Conservation (phyloP, 345 rosid species). For the Zanthoxylum bungeanum region DNA sequence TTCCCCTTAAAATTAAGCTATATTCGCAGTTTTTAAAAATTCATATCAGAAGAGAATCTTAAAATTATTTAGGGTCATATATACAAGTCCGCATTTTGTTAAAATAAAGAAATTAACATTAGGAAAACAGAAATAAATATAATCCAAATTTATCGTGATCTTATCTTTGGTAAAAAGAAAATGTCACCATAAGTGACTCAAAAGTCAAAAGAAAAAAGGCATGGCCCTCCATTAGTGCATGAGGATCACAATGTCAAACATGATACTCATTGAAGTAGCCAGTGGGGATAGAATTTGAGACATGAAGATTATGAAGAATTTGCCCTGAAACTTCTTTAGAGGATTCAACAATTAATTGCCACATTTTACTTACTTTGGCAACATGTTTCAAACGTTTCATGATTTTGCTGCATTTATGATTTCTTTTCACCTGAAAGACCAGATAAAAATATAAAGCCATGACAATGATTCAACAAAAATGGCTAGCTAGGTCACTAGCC, state of each 20-base stretch:
- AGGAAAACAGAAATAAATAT: too few species aligned
- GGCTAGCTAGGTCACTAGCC: constrained; percentile 12
- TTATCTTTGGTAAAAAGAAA: too few species aligned
- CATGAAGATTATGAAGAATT: background rate
- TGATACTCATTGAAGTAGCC: background rate
- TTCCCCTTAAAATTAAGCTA: too few species aligned
- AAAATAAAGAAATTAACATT: too few species aligned
- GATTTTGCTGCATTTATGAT: constrained; percentile 17
- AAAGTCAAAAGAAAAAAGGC: background rate
- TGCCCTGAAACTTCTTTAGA: background rate
- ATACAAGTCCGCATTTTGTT: background rate
- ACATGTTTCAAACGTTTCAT: constrained; percentile 25
- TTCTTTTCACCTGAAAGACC: background rate
- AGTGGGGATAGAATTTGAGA: constrained; percentile 4
- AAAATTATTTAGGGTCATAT: too few species aligned
- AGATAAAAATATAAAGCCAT: background rate
- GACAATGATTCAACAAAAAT: constrained; percentile 15
- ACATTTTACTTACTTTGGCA: constrained; percentile 19
- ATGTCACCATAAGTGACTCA: background rate
- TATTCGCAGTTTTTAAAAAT: too few species aligned
- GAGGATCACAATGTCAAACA: background rate
- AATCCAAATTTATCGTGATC: background rate
- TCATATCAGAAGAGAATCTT: too few species aligned
- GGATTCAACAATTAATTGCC: constrained; percentile 10
- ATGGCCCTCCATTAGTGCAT: constrained; percentile 8